Conservation (phyloP, 345 rosid species). For the Jatropha curcas region DNA sequence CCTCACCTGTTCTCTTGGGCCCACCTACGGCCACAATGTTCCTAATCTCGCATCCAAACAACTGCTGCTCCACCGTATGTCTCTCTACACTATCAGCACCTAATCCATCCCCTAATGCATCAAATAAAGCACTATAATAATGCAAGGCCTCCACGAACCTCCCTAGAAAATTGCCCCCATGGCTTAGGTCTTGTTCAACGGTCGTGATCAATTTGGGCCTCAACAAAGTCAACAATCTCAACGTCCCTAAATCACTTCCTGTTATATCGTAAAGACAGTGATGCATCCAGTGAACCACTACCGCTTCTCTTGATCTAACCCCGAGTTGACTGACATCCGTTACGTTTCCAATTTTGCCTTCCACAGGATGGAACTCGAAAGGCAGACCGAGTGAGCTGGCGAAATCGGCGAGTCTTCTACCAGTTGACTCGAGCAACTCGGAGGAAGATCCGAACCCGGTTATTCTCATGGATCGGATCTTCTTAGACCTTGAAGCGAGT, state of each 20-base stretch:
- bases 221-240: conserved; percentile 53
- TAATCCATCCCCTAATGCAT: conserved; percentile 83
- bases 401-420: conserved; percentile 81
- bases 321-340: conserved; percentile 59
- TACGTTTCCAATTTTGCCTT: conserved; percentile 75
- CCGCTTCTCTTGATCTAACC: conserved; percentile 58
- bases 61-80: conserved; percentile 86
- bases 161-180: conserved; percentile 68
- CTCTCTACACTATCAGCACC: conserved; percentile 67
- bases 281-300: conserved; percentile 97
- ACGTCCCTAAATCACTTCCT: conserved; percentile 63
- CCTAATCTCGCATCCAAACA: conserved; percentile 80
- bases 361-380: conserved; percentile 73
- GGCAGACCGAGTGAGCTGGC: conserved; percentile 74
- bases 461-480: conserved; percentile 71
- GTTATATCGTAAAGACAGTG: conserved; percentile 85
- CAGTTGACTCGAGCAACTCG: conserved; percentile 80
- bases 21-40: conserved; percentile 83
- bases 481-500: conserved; percentile 76
- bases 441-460: conserved; percentile 88
- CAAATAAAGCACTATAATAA: conserved; percentile 94
- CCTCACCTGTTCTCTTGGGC: conserved; percentile 72
- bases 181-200: conserved; percentile 86
- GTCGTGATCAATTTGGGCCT: conserved; percentile 75
- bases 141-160: conserved; percentile 94